Base-by-base conservation (phyloP, 2,329 filamentous ascomycete species). In the Fusarium caatingaense region DNA sequence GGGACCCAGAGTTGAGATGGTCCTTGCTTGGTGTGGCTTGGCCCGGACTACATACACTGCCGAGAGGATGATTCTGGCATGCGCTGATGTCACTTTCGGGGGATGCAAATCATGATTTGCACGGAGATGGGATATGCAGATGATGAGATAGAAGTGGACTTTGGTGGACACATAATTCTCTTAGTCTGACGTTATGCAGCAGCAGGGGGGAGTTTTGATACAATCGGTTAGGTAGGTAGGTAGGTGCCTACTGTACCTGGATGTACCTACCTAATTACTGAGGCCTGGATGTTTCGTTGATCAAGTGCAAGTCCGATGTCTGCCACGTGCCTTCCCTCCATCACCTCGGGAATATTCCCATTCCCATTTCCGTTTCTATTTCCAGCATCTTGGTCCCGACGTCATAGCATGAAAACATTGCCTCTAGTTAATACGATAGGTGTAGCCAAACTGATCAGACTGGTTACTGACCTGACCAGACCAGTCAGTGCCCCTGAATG, bases 261-360 rank as follows among this genome's bases (percentile, higher is more conserved):
- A 28, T 28, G 27, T 28, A 18, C 32, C 32, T 37, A 37, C 32
- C 32, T 5, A 37, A 18, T 37, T 37, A 37, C 48, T 65, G 67
- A 72, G 63, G 62, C 66, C 56, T 56, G 44, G 27, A 32, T 37
- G 34, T 28, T 60, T 60, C 12, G 32, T 23, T 51, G 48, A 40
- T 40, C 48, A 48, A 32, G 48, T 40, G 48, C 48, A 40, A 40
- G 48, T 27, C 16, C 32, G 9, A 51, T 41, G 7, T 41, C 28
- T 68, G 69, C 63, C 70, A 72, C 66, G 67, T 72, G 70, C 69
- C 49, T 51, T 20, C 27, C 23, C 13, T 41, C 16, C 34, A 37
- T 37, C 18, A 37, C 25, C 23, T 59, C 37, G 23, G 68, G 48
- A 51, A 48, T 70, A 70, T 55, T 51, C 25, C 57, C 56, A 61